Evolutionary conservation across 352 stramenopile genomes (phyloP).

Genomic region (Albugo candida): DNA sequence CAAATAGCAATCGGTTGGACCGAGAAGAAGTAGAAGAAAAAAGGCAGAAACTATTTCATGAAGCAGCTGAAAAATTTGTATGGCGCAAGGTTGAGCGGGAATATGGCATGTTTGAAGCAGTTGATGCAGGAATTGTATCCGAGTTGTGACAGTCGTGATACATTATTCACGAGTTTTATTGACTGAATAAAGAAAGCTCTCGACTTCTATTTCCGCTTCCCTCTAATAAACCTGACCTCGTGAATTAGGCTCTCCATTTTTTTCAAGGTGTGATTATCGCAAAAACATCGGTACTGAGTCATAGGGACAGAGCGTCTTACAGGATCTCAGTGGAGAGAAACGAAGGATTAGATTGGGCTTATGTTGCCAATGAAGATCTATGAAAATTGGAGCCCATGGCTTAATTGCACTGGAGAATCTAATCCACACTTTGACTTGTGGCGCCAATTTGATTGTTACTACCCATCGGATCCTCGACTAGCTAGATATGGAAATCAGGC

Average conservation of each 20-base stretch:
- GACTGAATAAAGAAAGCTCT: constrained; percentile 50
- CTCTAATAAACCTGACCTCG: constrained; percentile 14
- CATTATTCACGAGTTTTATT: constrained; percentile 69
- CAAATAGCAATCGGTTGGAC: too few species aligned
- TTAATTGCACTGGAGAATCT: constrained; percentile 32
- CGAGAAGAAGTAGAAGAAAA: too few species aligned
- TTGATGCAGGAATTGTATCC: constrained; percentile 18
- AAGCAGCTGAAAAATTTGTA: constrained; percentile 52
- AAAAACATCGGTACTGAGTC: constrained; percentile 26
- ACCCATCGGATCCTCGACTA: constrained; percentile 46
- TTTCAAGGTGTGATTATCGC: constrained; percentile 3
- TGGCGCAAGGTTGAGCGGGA: constrained; percentile 76
- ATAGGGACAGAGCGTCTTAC: too few species aligned
- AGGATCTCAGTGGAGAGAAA: too few species aligned
- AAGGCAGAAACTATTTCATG: too few species aligned
- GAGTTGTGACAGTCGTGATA: not conserved
- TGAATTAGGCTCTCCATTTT: not conserved
- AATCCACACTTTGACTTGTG: constrained; percentile 29
- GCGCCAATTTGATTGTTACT: constrained; percentile 32
- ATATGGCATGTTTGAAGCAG: constrained; percentile 55
- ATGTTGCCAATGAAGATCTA: too few species aligned
- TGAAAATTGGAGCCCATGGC: constrained; percentile 18
- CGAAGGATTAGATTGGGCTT: too few species aligned
- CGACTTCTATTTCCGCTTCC: constrained; percentile 75
- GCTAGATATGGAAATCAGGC: constrained; percentile 6